phyloP scores from a whole-genome alignment of 306 rosid species.

The Carpinus viminea region DNA sequence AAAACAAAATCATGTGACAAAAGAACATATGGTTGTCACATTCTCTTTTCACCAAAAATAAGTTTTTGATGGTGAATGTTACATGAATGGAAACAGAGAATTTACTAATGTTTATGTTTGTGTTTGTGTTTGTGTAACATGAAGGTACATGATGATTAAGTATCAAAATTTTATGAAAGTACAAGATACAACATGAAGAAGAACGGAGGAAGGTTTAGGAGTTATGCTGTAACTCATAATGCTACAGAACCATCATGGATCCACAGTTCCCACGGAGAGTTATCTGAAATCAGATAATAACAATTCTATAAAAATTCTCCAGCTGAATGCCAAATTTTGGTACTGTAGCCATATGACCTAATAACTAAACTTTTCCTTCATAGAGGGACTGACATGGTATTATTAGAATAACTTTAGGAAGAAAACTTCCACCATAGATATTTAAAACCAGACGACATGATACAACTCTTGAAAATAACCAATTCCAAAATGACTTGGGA shows the following conservation, averaged over 20 bases:
- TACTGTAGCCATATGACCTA: not conserved
- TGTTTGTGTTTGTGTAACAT: not conserved
- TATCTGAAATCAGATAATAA: no score
- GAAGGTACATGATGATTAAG: not conserved
- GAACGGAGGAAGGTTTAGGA: not conserved
- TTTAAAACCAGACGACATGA: not conserved
- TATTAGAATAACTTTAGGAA: not conserved
- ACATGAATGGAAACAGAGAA: not conserved
- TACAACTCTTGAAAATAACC: not conserved
- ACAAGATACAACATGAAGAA: not conserved
- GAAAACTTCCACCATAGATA: not conserved
- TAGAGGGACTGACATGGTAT: not conserved
- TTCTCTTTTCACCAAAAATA: not conserved
- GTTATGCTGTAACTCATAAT: not conserved
- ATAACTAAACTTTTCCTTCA: not conserved
- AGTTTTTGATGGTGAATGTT: not conserved
- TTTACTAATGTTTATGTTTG: not conserved
- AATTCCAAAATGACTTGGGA: not conserved
- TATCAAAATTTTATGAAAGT: not conserved
- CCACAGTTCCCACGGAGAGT: not conserved
- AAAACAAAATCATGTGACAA: not conserved
- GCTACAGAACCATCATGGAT: not conserved
- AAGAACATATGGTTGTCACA: not conserved
- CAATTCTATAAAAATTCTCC: not conserved
- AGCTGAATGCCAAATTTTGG: not conserved